Conservation (phyloP, 148 eudicot species). For the Mesembryanthemum crystallinum region DNA sequence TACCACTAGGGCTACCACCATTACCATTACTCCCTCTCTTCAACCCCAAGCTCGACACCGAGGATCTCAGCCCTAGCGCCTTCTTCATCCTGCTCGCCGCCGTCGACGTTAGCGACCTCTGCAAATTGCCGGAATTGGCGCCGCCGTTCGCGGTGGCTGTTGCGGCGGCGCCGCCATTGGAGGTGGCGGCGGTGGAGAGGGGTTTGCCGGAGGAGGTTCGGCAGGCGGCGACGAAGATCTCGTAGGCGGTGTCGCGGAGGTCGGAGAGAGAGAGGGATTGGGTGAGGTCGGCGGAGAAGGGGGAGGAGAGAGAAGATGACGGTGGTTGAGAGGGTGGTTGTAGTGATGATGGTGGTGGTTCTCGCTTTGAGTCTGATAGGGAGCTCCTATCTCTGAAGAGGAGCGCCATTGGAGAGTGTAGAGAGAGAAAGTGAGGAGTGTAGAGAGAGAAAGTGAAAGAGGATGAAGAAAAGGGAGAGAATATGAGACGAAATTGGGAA, state of each 20-base stretch:
- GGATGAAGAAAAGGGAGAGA: neutral
- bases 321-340: slow-evolving; percentile 27
- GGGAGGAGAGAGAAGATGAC: slow-evolving; percentile 56
- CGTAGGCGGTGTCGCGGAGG: slow-evolving; percentile 77
- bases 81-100: slow-evolving; percentile 91
- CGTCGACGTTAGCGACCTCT: slow-evolving; percentile 61
- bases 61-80: slow-evolving; percentile 82
- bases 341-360: slow-evolving; percentile 33
- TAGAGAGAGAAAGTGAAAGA: neutral
- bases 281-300: slow-evolving; percentile 65
- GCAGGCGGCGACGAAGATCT: slow-evolving; percentile 85
- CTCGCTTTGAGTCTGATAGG: slow-evolving; percentile 55
- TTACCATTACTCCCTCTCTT: slow-evolving; percentile 32
- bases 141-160: slow-evolving; percentile 21
- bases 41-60: slow-evolving; percentile 38
- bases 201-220: slow-evolving; percentile 79
- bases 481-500: neutral
- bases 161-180: slow-evolving; percentile 25
- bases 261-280: slow-evolving; percentile 63
- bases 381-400: slow-evolving; percentile 62
- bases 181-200: slow-evolving; percentile 35
- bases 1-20: slow-evolving; percentile 21
- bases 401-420: slow-evolving; percentile 57
- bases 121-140: slow-evolving; percentile 27
- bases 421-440: neutral